These are phyloP conservation scores for Lepidium didymum DNA, from an alignment of 345 rosid species.

Conservation along the genomic window DNA sequence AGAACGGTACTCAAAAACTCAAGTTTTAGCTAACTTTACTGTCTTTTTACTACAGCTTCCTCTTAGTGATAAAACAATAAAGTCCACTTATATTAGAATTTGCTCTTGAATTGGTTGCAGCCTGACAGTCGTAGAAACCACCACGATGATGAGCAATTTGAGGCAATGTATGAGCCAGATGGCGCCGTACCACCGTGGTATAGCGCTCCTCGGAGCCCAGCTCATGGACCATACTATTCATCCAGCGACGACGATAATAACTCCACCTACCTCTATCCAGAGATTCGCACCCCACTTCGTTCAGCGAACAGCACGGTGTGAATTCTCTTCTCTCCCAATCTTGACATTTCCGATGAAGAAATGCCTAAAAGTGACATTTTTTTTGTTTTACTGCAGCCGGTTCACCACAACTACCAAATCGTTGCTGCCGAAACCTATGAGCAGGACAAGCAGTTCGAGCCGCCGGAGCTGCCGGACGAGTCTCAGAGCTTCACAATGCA, in stretches of 20 bases:
- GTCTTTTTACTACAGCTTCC: background rate
- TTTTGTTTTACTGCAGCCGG: background rate
- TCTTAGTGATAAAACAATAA: background rate
- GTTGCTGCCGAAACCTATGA: slow-evolving; percentile 12
- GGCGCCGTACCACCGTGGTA: background rate
- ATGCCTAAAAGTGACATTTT: background rate
- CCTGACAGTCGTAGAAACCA: background rate
- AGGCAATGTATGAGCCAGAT: slow-evolving; percentile 18
- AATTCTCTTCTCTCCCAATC: background rate
- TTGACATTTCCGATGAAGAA: background rate
- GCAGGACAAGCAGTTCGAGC: slow-evolving; percentile 25
- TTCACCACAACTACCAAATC: slow-evolving; percentile 15
- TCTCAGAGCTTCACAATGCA: slow-evolving; percentile 26
- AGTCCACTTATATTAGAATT: background rate
- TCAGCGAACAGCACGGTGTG: slow-evolving; percentile 16
- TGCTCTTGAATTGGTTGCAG: background rate
- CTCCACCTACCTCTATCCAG: slow-evolving; percentile 24
- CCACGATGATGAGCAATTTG: background rate
- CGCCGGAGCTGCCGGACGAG: slow-evolving; percentile 26
- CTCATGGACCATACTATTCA: slow-evolving; percentile 6
- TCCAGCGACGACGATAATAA: slow-evolving; percentile 23
- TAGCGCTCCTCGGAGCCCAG: slow-evolving; percentile 10
- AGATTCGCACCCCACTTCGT: slow-evolving; percentile 8
- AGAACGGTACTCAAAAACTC: slow-evolving; percentile 1
- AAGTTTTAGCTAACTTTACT: background rate